These are phyloP conservation scores for Neurospora sp. DNA, from an alignment of 495 filamentous ascomycete species.

Conservation along the genomic window DNA sequence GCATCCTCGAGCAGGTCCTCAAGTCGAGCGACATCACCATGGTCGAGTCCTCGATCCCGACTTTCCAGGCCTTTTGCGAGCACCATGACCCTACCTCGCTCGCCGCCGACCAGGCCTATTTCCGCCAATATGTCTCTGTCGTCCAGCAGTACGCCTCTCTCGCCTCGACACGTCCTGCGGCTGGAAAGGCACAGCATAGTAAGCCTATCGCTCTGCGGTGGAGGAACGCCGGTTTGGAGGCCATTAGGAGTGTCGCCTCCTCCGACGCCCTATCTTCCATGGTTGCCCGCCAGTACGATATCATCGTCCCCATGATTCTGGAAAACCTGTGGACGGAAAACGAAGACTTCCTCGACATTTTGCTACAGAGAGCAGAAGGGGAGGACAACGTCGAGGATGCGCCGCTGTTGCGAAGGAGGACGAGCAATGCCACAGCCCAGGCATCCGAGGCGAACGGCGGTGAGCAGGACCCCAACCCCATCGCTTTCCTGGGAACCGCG, in stretches of 20 bases:
- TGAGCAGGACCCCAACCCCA: conserved; percentile 49
- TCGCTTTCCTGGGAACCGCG: conserved; percentile 60
- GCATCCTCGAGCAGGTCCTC: conserved; percentile 67
- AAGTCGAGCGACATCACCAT: conserved; percentile 73
- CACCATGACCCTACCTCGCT: conserved; percentile 71
- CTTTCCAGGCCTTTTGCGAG: conserved; percentile 74
- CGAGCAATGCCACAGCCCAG: conserved; percentile 68
- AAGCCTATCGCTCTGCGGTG: conserved; percentile 72
- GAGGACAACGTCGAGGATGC: conserved; percentile 59
- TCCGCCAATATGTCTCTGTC: conserved; percentile 70
- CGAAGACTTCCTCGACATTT: conserved; percentile 51
- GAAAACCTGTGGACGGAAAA: conserved; percentile 74
- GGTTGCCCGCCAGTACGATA: conserved; percentile 59
- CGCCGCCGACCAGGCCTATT: conserved; percentile 70
- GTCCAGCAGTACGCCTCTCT: conserved; percentile 68
- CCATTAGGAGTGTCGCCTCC: conserved; percentile 65
- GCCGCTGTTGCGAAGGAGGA: conserved; percentile 47
- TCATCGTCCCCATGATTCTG: conserved; percentile 72
- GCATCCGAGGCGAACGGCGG: conserved; percentile 43
- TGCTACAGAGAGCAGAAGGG: conserved; percentile 51
- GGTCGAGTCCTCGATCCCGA: conserved; percentile 76
- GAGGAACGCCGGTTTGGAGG: conserved; percentile 68
- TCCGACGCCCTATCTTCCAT: conserved; percentile 68
- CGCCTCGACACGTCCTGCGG: conserved; percentile 47
- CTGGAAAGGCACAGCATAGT: conserved; percentile 44